These are phyloP conservation scores for Phoenix dactylifera DNA, from an alignment of 176 grass and related monocot genomes.

Conservation along the genomic window DNA sequence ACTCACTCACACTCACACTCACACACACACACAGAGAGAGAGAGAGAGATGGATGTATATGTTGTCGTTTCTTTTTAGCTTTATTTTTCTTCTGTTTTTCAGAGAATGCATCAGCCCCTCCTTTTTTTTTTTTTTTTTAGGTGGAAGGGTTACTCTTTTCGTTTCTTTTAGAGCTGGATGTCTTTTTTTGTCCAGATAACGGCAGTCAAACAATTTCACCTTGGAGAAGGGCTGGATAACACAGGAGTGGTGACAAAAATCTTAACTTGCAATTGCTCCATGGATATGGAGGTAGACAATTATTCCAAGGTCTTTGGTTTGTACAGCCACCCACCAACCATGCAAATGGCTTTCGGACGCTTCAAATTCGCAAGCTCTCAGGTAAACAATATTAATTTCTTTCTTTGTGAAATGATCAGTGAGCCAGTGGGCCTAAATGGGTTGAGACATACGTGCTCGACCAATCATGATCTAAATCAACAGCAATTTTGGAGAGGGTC, in stretches of 20 bases:
- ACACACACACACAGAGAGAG: too few relatives aligned
- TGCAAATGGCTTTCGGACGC: slow-evolving; percentile 51
- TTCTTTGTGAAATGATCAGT: background rate
- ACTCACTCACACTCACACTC: too few relatives aligned
- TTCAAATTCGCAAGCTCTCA: slow-evolving; percentile 60
- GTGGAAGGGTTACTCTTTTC: too few relatives aligned
- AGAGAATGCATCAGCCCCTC: too few relatives aligned
- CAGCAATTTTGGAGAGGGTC: too few relatives aligned
- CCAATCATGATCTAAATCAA: too few relatives aligned
- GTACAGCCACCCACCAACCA: slow-evolving; percentile 29
- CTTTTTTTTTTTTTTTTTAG: too few relatives aligned
- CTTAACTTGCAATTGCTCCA: slow-evolving; percentile 74
- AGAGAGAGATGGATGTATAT: too few relatives aligned
- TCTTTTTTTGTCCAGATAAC: slow-evolving; percentile 21
- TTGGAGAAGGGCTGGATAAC: slow-evolving; percentile 70
- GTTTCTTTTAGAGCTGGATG: background rate
- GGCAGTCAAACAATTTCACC: slow-evolving; percentile 50
- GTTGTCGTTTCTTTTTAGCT: too few relatives aligned
- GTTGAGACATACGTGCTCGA: too few relatives aligned
- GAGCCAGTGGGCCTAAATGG: too few relatives aligned
- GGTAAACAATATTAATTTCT: slow-evolving; percentile 9
- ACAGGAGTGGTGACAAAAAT: slow-evolving; percentile 79
- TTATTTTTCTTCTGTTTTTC: too few relatives aligned
- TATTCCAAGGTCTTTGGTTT: slow-evolving; percentile 75
- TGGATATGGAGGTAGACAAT: slow-evolving; percentile 71